Conservation (phyloP, 768 basidiomycete species). For the Boletellus sp. region DNA sequence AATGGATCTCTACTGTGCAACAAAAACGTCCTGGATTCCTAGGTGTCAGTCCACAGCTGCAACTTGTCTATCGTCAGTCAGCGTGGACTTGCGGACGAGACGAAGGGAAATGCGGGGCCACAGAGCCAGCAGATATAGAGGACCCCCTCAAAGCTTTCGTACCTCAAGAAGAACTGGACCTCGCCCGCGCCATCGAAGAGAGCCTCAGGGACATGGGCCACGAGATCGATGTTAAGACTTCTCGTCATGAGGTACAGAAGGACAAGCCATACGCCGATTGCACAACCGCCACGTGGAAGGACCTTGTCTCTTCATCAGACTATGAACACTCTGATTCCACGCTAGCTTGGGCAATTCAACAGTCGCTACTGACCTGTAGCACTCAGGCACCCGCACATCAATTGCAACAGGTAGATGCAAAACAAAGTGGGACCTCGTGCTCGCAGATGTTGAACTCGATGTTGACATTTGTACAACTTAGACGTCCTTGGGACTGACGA, state of each 20-base stretch:
- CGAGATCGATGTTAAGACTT: no score
- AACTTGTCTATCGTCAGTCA: constrained; percentile 39
- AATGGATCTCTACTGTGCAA: constrained; percentile 31
- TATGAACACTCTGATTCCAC: constrained; percentile 12
- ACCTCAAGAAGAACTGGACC: constrained; percentile 38
- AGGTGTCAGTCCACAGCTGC: constrained; percentile 35
- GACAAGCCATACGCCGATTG: constrained; percentile 3
- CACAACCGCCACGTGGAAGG: constrained; percentile 7
- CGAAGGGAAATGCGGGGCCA: constrained; percentile 2
- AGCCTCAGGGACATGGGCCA: constrained; percentile 35
- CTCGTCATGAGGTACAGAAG: constrained; percentile 5
- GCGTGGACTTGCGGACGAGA: not conserved
- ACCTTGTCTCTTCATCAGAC: constrained; percentile 5
- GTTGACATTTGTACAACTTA: constrained; percentile 5
- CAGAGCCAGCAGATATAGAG: constrained; percentile 4
- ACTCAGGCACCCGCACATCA: not conserved
- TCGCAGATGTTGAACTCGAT: not conserved
- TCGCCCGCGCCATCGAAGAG: constrained; percentile 45
- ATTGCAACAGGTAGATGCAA: not conserved
- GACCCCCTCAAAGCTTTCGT: constrained; percentile 15
- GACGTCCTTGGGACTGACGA: not conserved
- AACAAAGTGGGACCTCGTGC: constrained; percentile 9
- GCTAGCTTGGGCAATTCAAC: constrained; percentile 31
- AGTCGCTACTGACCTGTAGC: constrained; percentile 21
- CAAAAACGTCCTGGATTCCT: constrained; percentile 20